Base-by-base conservation (phyloP, 148 eudicot species). In the Chenopodium suecicum region DNA sequence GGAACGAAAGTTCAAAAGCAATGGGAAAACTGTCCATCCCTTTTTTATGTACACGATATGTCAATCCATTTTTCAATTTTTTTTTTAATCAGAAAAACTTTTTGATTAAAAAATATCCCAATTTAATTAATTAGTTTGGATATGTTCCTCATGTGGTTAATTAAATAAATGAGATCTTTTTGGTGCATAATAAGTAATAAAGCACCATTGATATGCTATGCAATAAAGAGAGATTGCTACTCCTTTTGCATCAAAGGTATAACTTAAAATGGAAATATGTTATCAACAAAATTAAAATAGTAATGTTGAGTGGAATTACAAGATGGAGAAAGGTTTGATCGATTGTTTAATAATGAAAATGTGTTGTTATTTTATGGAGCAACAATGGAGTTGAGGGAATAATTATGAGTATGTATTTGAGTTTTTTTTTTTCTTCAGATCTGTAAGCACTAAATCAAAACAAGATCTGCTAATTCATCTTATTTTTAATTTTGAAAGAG, bases 1-100 rank as follows among this genome's bases (percentile, higher is more conserved):
- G 70, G 77, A 84, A 80, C 73, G 37, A 63, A 73, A 70, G 81
- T 70, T 80, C 32, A 79, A 84, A 84, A 68, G 65, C 16, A 79
- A 67, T 67, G 76, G 32, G 65, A 62, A 79, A 79, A 74, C 71
- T 58, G 63, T 34, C 48, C 44, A 37, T 69, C 27, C 17, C 9
- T n/a, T 37, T 76, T 76, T 47, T 82, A 56, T 82, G 54, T 67
- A n/a, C 54, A 67, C 79, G 32, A 76, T 84, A 19, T 60, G 46
- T 58, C 22, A 66, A 65, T 64, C n/a, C 50, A 78, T 63, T 82
- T 68, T 72, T 11, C 44, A 44, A 17, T 56, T 22, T 62, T 20
- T 6, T 37, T 58, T 63, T 2, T 23, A 29, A 52, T 48, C 20
- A 29, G 9, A 14, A 22, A 12, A 29, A 14, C 3, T 4, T 73